Base-by-base conservation (phyloP, 2,329 filamentous ascomycete genomes). In the Aspergillus hiratsukae region DNA sequence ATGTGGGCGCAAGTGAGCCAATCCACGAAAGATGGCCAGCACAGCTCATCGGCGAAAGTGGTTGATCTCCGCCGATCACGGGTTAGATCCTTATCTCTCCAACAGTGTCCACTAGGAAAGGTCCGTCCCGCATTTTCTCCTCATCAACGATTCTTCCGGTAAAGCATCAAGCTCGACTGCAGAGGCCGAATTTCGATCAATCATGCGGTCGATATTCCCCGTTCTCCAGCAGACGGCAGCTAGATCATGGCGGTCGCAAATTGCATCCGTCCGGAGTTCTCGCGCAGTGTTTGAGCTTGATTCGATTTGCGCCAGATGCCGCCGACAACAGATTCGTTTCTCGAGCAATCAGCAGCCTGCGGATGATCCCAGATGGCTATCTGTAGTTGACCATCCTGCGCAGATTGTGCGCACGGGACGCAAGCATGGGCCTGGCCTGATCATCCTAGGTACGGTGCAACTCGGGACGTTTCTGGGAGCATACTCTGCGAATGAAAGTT, bases 311-410 rank as follows among this genome's bases (percentile, higher is more conserved):
- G 55, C 66, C 54, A 66, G 68, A 65, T 75, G 72, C 55, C 69
- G 69, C 48, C 61, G 64, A 23, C 71, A 73, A 53, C 73, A 76
- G 58, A 65, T 68, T 54, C 72, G 75, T 45, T 75, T 72, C 61
- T 72, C 74, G 37, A 71, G 73, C 37, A 81, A 83, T 61, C 82
- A 84, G 19, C 64, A 68, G 49, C 43, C 69, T 31, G 87, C 82
- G 65, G 90, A 96, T 67, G 84, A 91, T 69, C 88, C 90, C 1
- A 82, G 82, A 69, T 97, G 95, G 78, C 82, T 85, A 58, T 96
- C 91, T 7, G 86, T 96, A 62, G 83, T 97, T 62, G 93, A 99
- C 76, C 87, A 89, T 58, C 91, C 93, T 1, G 85, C 92, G 0
- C 83, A 84, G 63, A 83, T 97, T 35, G 87, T 97, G 40, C 89